phyloP scores from a whole-genome alignment of 2,329 filamentous ascomycete species.

The Paradendryphiella salina region DNA sequence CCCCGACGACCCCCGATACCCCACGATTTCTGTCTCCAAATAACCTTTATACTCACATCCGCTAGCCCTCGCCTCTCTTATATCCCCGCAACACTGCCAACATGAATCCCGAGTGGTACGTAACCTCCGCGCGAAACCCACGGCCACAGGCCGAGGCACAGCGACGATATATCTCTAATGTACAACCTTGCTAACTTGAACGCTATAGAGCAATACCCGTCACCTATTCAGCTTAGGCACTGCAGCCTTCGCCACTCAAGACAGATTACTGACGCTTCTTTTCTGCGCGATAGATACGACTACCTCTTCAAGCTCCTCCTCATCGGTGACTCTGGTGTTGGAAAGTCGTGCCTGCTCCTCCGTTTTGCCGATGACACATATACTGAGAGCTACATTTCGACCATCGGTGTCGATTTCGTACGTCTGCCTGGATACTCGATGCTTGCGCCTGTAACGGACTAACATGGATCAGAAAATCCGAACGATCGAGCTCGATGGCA shows the following conservation, averaged over 20 bases:
- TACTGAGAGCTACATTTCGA: constrained; percentile 99
- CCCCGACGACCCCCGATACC: constrained; percentile 30
- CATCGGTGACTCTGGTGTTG: constrained; percentile 99
- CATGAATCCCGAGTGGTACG: constrained; percentile 94
- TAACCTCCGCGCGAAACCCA: constrained; percentile 45
- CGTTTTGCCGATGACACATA: constrained; percentile 92
- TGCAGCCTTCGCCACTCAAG: constrained; percentile 8
- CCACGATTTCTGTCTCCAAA: constrained; percentile 21
- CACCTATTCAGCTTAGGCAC: constrained; percentile 5
- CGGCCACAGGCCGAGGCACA: constrained; percentile 32
- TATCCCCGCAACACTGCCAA: constrained; percentile 49
- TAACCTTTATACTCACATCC: constrained; percentile 16
- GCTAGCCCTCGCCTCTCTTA: constrained; percentile 14
- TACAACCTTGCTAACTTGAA: constrained; percentile 31
- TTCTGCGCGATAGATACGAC: constrained; percentile 76
- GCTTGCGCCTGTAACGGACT: constrained; percentile 26
- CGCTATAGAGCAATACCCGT: constrained; percentile 29
- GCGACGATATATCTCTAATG: constrained; percentile 10
- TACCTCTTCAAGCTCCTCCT: constrained; percentile 99
- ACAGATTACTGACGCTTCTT: constrained; percentile 26
- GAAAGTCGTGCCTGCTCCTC: constrained; percentile 98
- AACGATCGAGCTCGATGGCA: constrained; percentile 98
- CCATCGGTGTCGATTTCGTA: constrained; percentile 94
- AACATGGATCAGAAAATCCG: constrained; percentile 81
- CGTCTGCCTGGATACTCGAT: constrained; percentile 40